Base-by-base conservation (phyloP, 2,329 filamentous ascomycete species). In the Xylariaceae sp. region DNA sequence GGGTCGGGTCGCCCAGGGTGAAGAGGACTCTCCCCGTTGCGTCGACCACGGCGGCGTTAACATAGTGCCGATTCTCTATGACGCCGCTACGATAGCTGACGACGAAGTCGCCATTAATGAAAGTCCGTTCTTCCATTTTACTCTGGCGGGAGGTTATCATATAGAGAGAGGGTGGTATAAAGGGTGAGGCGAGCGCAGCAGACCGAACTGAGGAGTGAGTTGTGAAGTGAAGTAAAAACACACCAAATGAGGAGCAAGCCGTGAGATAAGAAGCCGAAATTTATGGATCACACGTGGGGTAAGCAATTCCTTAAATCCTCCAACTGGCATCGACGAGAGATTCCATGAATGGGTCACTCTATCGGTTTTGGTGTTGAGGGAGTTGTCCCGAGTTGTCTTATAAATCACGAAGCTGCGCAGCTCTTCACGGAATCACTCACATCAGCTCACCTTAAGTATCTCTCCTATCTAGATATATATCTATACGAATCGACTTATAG, bases 21-120 rank as follows among this genome's bases (percentile, higher is more conserved):
- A 42, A 41, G 39, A 50, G 47, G 37, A 50, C 5, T 9, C 42
- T 50, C 37, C 47, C 47, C 2, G 47, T 31, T 42, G 39, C 39
- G 29, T 50, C 47, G 9, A 50, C 47, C 29, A 42, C 47, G 11
- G 47, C 47, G 29, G 47, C 47, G 34, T 50, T 26, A 27, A 41
- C 39, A 7, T 31, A 26, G 47, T 50, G 47, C 9, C 35, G 39
- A 34, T 50, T 50, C 39, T 50, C 47, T 11, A 50, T 29, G n/a
- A 50, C 42, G 35, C 47, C 47, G 8, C 39, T 11, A 6, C 35
- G 47, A 30, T 50, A 12, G 37, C 47, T 51, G 49, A 45, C 30
- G 29, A 29, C 3, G 29, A 45, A 45, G 26, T 45, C 43, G 12
- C 43, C 43, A 9, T 31, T 32, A 32, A n/a, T 45, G 29, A n/a